Conservation (phyloP, 306 rosid genomes). For the Ammopiptanthus mongolicus region DNA sequence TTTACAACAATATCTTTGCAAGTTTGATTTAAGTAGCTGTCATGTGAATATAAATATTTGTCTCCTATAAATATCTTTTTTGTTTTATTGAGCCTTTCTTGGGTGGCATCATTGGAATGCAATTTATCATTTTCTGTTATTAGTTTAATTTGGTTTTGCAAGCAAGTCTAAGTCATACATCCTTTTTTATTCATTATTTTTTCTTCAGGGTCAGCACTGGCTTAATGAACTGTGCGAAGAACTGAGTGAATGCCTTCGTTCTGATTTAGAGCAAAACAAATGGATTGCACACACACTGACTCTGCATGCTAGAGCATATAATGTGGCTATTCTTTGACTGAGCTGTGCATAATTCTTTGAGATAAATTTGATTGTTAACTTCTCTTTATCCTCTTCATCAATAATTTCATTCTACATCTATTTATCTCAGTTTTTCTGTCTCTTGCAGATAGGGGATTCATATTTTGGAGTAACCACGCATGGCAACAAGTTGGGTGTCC, state of each 20-base stretch:
- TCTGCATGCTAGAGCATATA: constrained; percentile 75
- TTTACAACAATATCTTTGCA: not conserved
- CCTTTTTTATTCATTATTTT: constrained; percentile 9
- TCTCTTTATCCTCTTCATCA: constrained; percentile 1
- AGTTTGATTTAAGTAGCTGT: not conserved
- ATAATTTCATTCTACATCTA: not conserved
- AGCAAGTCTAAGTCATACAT: not conserved
- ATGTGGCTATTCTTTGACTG: constrained; percentile 34
- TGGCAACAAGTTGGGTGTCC: no score
- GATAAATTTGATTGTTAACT: not conserved
- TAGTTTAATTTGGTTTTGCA: not conserved
- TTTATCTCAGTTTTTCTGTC: constrained; percentile 21
- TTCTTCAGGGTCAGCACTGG: constrained; percentile 75
- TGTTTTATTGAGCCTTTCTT: constrained; percentile 8
- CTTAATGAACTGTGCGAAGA: constrained; percentile 83
- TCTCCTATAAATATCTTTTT: not conserved
- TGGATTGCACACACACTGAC: constrained; percentile 80
- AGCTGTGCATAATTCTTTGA: constrained; percentile 7
- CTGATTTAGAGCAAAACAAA: constrained; percentile 77
- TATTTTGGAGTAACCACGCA: no score
- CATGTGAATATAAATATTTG: no score
- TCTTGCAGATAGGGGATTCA: constrained; percentile 60
- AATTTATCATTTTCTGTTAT: not conserved
- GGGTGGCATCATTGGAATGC: not conserved
- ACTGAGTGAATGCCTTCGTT: constrained; percentile 68